Conservation (phyloP, 805 yeast genomes). For the Metschnikowia baotianmanensis region DNA sequence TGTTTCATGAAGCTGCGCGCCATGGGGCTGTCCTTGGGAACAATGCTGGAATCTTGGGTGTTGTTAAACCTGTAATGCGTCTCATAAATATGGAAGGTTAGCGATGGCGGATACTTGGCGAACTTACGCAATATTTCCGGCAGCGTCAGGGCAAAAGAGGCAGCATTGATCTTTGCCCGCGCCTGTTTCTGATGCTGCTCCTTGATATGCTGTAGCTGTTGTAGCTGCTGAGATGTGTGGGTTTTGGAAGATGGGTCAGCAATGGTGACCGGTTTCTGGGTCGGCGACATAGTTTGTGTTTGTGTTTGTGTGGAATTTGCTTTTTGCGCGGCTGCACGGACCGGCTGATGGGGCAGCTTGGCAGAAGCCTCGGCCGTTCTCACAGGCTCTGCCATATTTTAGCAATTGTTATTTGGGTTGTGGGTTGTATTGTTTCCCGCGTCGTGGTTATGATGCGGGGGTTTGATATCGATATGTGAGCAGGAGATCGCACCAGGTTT, state of each 20-base stretch:
- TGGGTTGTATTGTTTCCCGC: background rate
- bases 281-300: constrained; percentile 3
- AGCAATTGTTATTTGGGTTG: constrained; percentile 1
- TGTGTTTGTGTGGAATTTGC: background rate
- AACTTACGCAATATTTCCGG: constrained; percentile 75
- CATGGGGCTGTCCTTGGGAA: constrained; percentile 76
- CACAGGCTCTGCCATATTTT: background rate
- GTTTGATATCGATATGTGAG: too few relatives aligned
- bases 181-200: constrained; percentile 21
- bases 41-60: constrained; percentile 72
- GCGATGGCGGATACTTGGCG: constrained; percentile 71
- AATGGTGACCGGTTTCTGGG: constrained; percentile 21
- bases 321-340: background rate
- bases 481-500: too few relatives aligned
- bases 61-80: constrained; percentile 90
- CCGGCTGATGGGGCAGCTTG: background rate
- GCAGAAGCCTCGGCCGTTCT: background rate
- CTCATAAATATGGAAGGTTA: constrained; percentile 87
- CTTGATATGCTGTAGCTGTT: constrained; percentile 17
- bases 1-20: constrained; percentile 76
- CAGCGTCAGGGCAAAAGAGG: constrained; percentile 66
- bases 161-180: constrained; percentile 30
- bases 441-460: background rate
- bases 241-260: constrained; percentile 32
- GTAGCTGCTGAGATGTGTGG: constrained; percentile 21